These are phyloP conservation scores for Teratosphaeria zuluensis DNA, from an alignment of 2,329 filamentous ascomycete genomes.

Conservation along the genomic window DNA sequence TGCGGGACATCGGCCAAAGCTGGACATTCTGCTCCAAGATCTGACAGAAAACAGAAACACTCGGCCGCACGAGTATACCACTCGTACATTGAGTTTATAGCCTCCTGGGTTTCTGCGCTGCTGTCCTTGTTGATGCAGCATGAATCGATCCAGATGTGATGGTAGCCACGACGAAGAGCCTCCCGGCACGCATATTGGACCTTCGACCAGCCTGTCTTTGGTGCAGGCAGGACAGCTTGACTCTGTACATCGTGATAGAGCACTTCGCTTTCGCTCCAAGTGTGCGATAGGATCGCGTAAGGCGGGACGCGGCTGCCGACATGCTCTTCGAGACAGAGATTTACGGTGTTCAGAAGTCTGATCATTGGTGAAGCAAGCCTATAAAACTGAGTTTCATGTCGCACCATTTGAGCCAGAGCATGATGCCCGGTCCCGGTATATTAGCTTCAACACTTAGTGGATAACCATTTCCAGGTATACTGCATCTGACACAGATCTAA, in stretches of 20 bases:
- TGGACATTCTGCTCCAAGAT: neutral
- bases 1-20: neutral
- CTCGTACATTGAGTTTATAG: slow-evolving; percentile 6
- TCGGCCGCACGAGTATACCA: neutral
- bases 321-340: neutral
- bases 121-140: slow-evolving; percentile 16
- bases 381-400: too few species aligned
- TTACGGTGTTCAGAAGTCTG: neutral
- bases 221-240: neutral
- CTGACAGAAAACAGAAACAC: slow-evolving; percentile 1
- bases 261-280: slow-evolving; percentile 12
- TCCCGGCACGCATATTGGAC: neutral
- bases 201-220: neutral
- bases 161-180: neutral
- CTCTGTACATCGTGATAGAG: slow-evolving; percentile 7
- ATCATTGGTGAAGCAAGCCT: neutral
- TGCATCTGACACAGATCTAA: neutral
- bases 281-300: slow-evolving; percentile 18
- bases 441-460: neutral
- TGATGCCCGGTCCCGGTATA: neutral
- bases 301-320: slow-evolving; percentile 2
- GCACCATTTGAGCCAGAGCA: neutral
- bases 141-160: slow-evolving; percentile 5
- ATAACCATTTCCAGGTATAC: neutral
- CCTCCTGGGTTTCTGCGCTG: slow-evolving; percentile 9